Conservation (phyloP, 1,284 basidiomycete genomes). For the Apiotrichum laibachii region DNA sequence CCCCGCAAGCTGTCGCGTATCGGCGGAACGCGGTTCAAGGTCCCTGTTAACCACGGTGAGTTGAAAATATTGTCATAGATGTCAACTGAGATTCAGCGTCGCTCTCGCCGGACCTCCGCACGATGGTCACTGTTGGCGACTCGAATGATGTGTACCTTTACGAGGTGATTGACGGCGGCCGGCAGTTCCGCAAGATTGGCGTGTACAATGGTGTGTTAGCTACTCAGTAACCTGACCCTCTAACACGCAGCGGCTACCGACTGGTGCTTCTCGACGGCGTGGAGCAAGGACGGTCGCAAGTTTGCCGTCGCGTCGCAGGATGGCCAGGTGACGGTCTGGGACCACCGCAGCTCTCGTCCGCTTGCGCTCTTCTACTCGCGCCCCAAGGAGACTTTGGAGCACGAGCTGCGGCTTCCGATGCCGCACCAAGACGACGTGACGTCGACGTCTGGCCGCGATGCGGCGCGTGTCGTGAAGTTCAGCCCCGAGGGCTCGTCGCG, state of each 20-base stretch:
- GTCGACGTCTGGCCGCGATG: conserved; percentile 40
- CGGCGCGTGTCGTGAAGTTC: conserved; percentile 51
- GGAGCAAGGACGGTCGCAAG: conserved; percentile 51
- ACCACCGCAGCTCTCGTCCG: conserved; percentile 48
- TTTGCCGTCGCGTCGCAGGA: conserved; percentile 52
- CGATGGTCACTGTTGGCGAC: conserved; percentile 51
- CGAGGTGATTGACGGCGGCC: conserved; percentile 46
- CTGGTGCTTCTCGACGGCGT: conserved; percentile 46
- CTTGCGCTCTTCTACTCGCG: conserved; percentile 47
- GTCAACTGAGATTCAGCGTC: conserved; percentile 34
- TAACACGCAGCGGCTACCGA: conserved; percentile 39
- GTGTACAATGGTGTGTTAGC: conserved; percentile 36
- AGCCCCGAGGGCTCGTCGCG: conserved; percentile 45
- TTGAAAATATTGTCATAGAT: not conserved
- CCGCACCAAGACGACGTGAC: conserved; percentile 30
- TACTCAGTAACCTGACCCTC: too few relatives aligned
- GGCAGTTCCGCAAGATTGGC: conserved; percentile 45
- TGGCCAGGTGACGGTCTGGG: conserved; percentile 52
- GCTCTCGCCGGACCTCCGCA: conserved; percentile 47
- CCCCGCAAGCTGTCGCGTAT: conserved; percentile 35
- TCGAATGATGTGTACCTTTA: conserved; percentile 49
- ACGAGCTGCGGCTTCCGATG: conserved; percentile 10
- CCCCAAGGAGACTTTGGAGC: not conserved
- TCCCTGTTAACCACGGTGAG: conserved; percentile 51
- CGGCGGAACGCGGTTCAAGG: conserved; percentile 42